Conservation (phyloP, 2,329 filamentous ascomycete species). For the Blastomyces emzantsi region DNA sequence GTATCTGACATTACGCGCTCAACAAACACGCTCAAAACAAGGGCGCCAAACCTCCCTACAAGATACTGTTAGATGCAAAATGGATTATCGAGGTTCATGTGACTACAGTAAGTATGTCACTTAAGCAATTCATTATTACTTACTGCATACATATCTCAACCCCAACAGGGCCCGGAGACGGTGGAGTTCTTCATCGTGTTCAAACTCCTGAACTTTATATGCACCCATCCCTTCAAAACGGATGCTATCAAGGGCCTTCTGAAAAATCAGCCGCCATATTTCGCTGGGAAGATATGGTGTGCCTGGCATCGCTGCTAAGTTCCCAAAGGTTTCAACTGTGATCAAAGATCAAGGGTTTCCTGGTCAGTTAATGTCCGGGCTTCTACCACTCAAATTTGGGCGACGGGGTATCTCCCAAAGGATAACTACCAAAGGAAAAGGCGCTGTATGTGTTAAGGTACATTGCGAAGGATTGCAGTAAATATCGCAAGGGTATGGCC, state of each 20-base stretch:
- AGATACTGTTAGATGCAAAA: not conserved
- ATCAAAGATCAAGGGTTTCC: not conserved
- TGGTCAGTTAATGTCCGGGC: not conserved
- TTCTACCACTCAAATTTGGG: not conserved
- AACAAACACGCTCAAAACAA: conserved; percentile 2
- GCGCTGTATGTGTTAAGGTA: not conserved
- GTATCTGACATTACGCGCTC: not conserved
- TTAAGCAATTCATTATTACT: not conserved
- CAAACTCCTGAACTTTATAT: not conserved
- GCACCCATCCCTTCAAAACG: not conserved
- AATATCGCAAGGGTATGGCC: not conserved
- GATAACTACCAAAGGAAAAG: not conserved
- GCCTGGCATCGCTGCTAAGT: not conserved
- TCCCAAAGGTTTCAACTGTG: not conserved
- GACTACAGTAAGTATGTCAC: not conserved
- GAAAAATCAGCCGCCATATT: conserved; percentile 1
- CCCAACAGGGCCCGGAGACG: not conserved
- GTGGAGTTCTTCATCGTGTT: not conserved
- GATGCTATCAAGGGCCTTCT: not conserved
- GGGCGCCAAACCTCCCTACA: not conserved
- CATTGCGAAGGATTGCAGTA: not conserved
- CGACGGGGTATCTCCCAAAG: too few species aligned
- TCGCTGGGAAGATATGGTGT: not conserved
- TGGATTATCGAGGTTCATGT: too few species aligned
- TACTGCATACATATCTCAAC: not conserved